Evolutionary conservation across 768 basidiomycete genomes (phyloP).

Genomic region (Rickenella mellea): DNA sequence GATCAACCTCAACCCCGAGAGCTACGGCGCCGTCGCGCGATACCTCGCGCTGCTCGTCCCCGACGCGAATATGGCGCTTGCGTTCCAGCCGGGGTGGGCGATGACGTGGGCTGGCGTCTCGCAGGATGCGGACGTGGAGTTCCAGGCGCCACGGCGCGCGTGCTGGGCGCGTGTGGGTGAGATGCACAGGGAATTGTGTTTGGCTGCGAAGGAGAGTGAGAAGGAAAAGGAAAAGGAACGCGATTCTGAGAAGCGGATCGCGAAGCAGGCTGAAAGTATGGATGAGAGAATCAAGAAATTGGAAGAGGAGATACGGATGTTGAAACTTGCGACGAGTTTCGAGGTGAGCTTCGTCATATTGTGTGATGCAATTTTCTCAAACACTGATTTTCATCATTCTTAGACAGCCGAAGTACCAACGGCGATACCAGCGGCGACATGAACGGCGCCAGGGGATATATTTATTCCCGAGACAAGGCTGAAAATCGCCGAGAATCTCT

Average conservation of each 20-base stretch:
- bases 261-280: neutral
- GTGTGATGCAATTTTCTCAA: neutral
- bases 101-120: neutral
- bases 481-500: too few species aligned
- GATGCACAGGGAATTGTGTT: neutral
- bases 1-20: neutral
- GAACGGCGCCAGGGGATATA: too few species aligned
- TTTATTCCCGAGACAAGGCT: too few species aligned
- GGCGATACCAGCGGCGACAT: too few species aligned
- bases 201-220: neutral
- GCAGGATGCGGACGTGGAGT: neutral
- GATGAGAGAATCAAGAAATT: neutral
- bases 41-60: neutral
- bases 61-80: neutral
- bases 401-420: too few species aligned
- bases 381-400: too few species aligned
- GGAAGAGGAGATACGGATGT: neutral
- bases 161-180: neutral
- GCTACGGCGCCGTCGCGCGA: neutral
- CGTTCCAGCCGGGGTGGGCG: neutral
- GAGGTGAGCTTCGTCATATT: neutral
- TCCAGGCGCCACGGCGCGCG: neutral
- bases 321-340: neutral
- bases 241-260: too few species aligned
- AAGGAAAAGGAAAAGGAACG: too few species aligned